Percentiles rank a stretch among this genome's conserved stretches.
These are phyloP conservation scores for Lepraria neglecta DNA, from an alignment of 495 filamentous ascomycete genomes.

Conservation along the genomic window DNA sequence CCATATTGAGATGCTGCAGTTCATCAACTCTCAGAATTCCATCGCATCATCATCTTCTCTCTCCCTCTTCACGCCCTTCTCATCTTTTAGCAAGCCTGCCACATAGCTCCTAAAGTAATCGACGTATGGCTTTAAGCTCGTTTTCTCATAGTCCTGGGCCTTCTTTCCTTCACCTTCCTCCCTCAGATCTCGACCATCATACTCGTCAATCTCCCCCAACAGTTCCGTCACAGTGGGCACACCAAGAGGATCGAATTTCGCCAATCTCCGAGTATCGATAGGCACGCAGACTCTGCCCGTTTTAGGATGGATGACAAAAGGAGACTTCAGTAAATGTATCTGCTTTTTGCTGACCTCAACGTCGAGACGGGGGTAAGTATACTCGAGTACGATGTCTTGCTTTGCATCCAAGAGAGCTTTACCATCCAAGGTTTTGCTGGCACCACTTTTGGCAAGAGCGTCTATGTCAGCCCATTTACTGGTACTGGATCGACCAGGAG, in stretches of 20 bases:
- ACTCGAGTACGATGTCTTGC: slow-evolving; percentile 90
- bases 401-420: slow-evolving; percentile 72
- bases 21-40: slow-evolving; percentile 40
- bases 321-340: slow-evolving; percentile 93
- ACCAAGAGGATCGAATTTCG: slow-evolving; percentile 76
- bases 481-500: slow-evolving; percentile 63
- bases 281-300: slow-evolving; percentile 94
- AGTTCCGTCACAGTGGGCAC: slow-evolving; percentile 83
- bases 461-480: slow-evolving; percentile 95
- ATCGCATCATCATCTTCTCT: slow-evolving; percentile 55
- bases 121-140: slow-evolving; percentile 84
- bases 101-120: slow-evolving; percentile 85
- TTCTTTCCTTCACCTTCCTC: slow-evolving; percentile 43
- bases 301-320: slow-evolving; percentile 92
- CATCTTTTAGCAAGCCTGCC: slow-evolving; percentile 68
- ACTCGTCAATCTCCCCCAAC: slow-evolving; percentile 73
- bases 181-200: slow-evolving; percentile 41
- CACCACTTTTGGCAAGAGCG: slow-evolving; percentile 65
- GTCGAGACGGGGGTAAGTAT: slow-evolving; percentile 96
- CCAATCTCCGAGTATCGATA: slow-evolving; percentile 63
- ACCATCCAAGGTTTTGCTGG: slow-evolving; percentile 57
- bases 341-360: slow-evolving; percentile 94
- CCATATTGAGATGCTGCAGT: not conserved
- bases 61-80: slow-evolving; percentile 67
- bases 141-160: slow-evolving; percentile 91